phyloP scores from a whole-genome alignment of 805 yeast species.

The Lachancea quebecensis region DNA sequence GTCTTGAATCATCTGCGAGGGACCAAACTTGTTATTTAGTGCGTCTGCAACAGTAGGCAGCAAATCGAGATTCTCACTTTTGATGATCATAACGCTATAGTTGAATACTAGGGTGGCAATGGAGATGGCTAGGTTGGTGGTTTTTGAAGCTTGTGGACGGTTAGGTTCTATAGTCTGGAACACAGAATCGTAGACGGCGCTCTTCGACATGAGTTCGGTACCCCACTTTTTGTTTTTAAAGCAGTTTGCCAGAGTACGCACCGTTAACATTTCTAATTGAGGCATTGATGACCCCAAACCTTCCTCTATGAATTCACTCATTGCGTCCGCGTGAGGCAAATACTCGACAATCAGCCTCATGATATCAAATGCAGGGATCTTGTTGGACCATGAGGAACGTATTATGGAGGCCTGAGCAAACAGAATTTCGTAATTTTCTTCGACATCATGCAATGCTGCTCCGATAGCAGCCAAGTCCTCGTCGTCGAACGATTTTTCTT shows the following conservation, averaged over 20 bases:
- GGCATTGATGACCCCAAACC: conserved; percentile 33
- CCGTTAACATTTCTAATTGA: conserved; percentile 42
- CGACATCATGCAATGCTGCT: conserved; percentile 25
- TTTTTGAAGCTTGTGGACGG: conserved; percentile 25
- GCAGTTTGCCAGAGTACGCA: conserved; percentile 51
- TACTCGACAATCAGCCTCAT: conserved; percentile 44
- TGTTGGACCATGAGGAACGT: conserved; percentile 41
- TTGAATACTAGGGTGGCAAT: conserved; percentile 46
- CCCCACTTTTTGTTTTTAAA: conserved; percentile 45
- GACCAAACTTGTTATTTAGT: conserved; percentile 25
- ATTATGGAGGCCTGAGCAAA: conserved; percentile 35
- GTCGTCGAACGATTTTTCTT: conserved; percentile 39
- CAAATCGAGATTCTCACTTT: conserved; percentile 26
- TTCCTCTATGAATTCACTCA: conserved; percentile 36
- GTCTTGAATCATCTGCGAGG: conserved; percentile 25
- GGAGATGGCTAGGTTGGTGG: conserved; percentile 34
- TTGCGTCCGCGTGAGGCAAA: conserved; percentile 34
- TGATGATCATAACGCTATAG: conserved; percentile 36
- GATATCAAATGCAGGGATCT: conserved; percentile 54
- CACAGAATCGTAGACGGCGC: conserved; percentile 34
- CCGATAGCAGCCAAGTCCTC: conserved; percentile 30
- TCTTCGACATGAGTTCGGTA: conserved; percentile 33
- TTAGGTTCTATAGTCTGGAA: conserved; percentile 32
- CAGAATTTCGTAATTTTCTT: conserved; percentile 31
- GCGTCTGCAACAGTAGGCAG: conserved; percentile 29